phyloP scores from a whole-genome alignment of 2,329 filamentous ascomycete genomes.

The Exophiala aquamarina region DNA sequence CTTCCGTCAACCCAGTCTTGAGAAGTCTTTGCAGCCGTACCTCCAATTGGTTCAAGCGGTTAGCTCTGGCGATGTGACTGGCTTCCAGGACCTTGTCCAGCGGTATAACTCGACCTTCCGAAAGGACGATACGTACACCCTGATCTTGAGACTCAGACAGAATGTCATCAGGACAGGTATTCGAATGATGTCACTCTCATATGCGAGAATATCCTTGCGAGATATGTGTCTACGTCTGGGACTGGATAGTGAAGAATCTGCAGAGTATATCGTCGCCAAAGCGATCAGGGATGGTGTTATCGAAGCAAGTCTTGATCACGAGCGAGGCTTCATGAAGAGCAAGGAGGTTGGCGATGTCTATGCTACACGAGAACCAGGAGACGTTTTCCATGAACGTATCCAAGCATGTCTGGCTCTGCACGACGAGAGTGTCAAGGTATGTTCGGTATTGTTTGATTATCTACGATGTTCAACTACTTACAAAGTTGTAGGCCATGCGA shows the following conservation, averaged over 20 bases:
- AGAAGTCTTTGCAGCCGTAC: conserved; percentile 87
- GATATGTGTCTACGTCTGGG: conserved; percentile 97
- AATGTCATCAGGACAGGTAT: conserved; percentile 99
- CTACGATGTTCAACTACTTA: conserved; percentile 29
- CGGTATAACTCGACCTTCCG: conserved; percentile 82
- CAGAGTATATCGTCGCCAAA: conserved; percentile 98
- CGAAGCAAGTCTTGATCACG: conserved; percentile 89
- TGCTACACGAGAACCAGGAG: conserved; percentile 89
- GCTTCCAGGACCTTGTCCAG: conserved; percentile 84
- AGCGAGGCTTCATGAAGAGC: conserved; percentile 97
- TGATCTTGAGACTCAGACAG: conserved; percentile 90
- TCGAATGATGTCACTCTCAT: conserved; percentile 97
- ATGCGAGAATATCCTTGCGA: conserved; percentile 92
- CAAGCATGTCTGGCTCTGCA: conserved; percentile 86
- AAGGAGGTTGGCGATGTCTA: conserved; percentile 96
- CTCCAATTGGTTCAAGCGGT: conserved; percentile 92
- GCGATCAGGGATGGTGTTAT: conserved; percentile 97
- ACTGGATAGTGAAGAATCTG: conserved; percentile 91
- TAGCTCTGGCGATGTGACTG: conserved; percentile 91
- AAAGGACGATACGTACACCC: conserved; percentile 89
- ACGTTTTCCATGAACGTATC: conserved; percentile 97
- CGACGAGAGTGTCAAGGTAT: conserved; percentile 96
- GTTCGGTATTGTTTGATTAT: conserved; percentile 21
- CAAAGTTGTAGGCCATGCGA: conserved; percentile 74
- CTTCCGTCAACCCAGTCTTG: conserved; percentile 86